These are phyloP conservation scores for Saprolegnia parasitica DNA, from an alignment of 352 stramenopile species.

Conservation along the genomic window DNA sequence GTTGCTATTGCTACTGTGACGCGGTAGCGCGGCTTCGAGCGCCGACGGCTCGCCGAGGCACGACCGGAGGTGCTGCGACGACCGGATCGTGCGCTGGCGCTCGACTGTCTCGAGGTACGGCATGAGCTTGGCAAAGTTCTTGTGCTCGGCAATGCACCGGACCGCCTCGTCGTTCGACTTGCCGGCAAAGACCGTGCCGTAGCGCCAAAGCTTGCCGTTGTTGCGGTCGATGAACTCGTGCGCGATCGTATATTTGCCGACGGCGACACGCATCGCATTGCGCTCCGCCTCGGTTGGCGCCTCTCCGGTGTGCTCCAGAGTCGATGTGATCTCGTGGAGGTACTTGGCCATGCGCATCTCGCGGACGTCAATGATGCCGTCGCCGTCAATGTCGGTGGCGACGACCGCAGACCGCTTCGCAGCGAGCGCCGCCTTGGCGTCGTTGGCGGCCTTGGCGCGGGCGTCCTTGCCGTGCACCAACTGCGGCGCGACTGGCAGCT, in stretches of 20 bases:
- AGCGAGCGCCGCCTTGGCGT: neutral
- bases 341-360: conserved; percentile 67
- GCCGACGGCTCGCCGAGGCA: neutral
- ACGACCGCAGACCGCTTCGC: neutral
- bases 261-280: conserved; percentile 45
- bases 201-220: conserved; percentile 56
- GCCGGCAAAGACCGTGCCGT: conserved; percentile 56
- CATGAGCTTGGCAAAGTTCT: conserved; percentile 63
- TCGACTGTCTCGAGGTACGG: conserved; percentile 56
- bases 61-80: conserved; percentile 45
- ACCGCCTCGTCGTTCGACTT: conserved; percentile 55
- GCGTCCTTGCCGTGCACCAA: neutral
- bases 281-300: conserved; percentile 37
- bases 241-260: conserved; percentile 51
- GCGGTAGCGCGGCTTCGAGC: neutral
- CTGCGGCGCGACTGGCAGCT: neutral
- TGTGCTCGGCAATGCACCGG: conserved; percentile 56
- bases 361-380: conserved; percentile 56
- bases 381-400: conserved; percentile 50
- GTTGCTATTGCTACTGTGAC: neutral
- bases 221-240: conserved; percentile 71
- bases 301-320: conserved; percentile 16
- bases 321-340: conserved; percentile 48
- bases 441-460: neutral
- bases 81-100: conserved; percentile 52